Base-by-base conservation (phyloP, 2,329 filamentous ascomycete genomes). In the Aspergillus texensis region DNA sequence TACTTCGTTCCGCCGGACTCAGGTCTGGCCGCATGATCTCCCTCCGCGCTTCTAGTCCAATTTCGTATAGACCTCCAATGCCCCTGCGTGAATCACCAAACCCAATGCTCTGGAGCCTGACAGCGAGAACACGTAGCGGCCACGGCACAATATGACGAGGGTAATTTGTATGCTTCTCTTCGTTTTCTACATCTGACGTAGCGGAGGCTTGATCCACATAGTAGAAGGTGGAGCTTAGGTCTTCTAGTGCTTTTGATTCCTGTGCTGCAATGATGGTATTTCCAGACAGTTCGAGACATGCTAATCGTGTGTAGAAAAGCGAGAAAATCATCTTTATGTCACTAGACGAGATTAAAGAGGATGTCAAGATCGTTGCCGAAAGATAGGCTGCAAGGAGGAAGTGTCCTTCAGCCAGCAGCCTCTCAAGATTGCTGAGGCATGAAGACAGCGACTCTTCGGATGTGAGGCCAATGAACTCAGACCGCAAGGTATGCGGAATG, bases 41-140 rank as follows among this genome's bases (percentile, higher is more conserved):
- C 2, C 82, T 80, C 21, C 93, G 84, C 2, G 92, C 92, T 76
- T 96, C 93, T 10, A 91, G 80, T 0, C 90, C 93, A 2, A 98
- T 84, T 66, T 97, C 93, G 74, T 97, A 96, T 75, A 96, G 92
- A 52, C 91, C 91, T 84, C 95, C 94, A 62, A 99, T 89, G 4
- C 92, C 91, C 65, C 94, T 86, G 5, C 94, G 85, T 57, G 89
- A 87, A 77, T 99, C 95, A 4, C 90, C 90, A 67, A 95, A 96
- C 1, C 92, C 93, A 53, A 97, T 86, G 0, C 92, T 92, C 69
- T 96, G 92, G 24, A 98, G 84, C 1, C 94, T 86, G 10, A 97
- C 91, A 8, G 90, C 89, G 19, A 98, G 84, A 3, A 97, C 85
- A 8, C 95, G 88, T 58, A 99, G 84, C 48, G 90, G 86, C 94